Evolutionary conservation across 345 rosid species (phyloP).

Genomic region (Raphanus raphanistrum): DNA sequence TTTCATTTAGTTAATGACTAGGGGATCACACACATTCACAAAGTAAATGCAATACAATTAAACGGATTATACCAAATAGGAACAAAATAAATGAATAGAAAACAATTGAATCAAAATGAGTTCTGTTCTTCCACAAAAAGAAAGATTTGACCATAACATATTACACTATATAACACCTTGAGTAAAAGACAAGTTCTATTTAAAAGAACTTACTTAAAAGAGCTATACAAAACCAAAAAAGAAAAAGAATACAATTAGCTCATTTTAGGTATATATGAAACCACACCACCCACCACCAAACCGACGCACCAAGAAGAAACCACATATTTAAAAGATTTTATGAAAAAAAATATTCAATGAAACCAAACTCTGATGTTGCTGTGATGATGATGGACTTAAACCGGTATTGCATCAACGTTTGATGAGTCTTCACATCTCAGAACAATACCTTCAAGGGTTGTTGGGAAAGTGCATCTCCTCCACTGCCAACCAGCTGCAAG

Average conservation of each 20-base stretch:
- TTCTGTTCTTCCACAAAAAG: slow-evolving; percentile 6
- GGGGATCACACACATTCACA: not conserved
- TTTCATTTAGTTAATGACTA: not conserved
- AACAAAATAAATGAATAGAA: not conserved
- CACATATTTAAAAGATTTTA: slow-evolving; percentile 16
- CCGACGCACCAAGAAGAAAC: slow-evolving; percentile 22
- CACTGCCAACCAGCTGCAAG: slow-evolving; percentile 92
- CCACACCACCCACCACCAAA: slow-evolving; percentile 30
- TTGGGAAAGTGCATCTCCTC: slow-evolving; percentile 76
- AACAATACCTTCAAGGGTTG: slow-evolving; percentile 85
- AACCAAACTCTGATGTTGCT: slow-evolving; percentile 20
- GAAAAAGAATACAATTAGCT: slow-evolving; percentile 36
- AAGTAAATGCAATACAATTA: not conserved
- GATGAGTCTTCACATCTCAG: slow-evolving; percentile 96
- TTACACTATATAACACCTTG: slow-evolving; percentile 11
- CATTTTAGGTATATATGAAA: slow-evolving; percentile 29
- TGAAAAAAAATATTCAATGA: slow-evolving; percentile 30
- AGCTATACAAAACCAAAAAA: slow-evolving; percentile 40
- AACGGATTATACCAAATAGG: not conserved
- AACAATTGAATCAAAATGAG: slow-evolving; percentile 1
- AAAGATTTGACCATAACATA: slow-evolving; percentile 25
- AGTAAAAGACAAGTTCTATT: slow-evolving; percentile 16
- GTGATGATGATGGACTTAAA: slow-evolving; percentile 41
- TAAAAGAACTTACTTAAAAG: slow-evolving; percentile 21
- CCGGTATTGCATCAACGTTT: slow-evolving; percentile 89